phyloP scores from a whole-genome alignment of 371 early-diverging fungal genomes.

The Rhizopus delemar region DNA sequence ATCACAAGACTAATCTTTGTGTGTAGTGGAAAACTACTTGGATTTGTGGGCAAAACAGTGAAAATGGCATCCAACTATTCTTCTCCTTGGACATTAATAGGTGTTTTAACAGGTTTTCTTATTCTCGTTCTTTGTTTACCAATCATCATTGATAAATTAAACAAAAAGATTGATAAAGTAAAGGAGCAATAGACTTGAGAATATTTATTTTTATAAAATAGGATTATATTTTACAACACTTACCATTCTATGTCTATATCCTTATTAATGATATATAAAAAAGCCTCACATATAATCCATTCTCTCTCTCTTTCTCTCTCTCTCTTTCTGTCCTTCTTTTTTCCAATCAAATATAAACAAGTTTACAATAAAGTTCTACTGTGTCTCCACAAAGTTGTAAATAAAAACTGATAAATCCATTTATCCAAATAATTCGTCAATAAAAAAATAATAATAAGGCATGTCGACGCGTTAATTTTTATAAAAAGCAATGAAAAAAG shows the following conservation, averaged over 20 bases:
- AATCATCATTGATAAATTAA: conserved; percentile 8
- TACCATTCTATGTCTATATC: not conserved
- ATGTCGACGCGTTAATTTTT: conserved; percentile 7
- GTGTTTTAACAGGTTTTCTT: conserved; percentile 26
- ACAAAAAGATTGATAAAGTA: not conserved
- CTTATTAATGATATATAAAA: not conserved
- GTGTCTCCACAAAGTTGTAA: not conserved
- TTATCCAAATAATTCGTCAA: conserved; percentile 8
- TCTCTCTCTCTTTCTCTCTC: not conserved
- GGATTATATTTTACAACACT: not conserved
- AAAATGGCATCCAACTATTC: conserved; percentile 36
- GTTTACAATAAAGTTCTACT: not conserved
- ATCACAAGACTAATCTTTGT: not conserved
- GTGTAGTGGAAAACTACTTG: conserved; percentile 34
- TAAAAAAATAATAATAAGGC: conserved; percentile 3
- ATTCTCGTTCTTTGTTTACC: conserved; percentile 24
- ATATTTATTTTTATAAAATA: not conserved
- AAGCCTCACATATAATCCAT: too few relatives aligned
- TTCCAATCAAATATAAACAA: too few relatives aligned
- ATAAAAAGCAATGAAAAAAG: conserved; percentile 8
- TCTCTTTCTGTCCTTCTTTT: not conserved
- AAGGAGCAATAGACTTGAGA: conserved; percentile 6
- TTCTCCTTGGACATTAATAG: conserved; percentile 31
- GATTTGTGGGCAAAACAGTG: conserved; percentile 32
- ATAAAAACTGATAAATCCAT: not conserved